Evolutionary conservation across 139 green algal genomes (phyloP).

Genomic region (Chlorella ohadii): DNA sequence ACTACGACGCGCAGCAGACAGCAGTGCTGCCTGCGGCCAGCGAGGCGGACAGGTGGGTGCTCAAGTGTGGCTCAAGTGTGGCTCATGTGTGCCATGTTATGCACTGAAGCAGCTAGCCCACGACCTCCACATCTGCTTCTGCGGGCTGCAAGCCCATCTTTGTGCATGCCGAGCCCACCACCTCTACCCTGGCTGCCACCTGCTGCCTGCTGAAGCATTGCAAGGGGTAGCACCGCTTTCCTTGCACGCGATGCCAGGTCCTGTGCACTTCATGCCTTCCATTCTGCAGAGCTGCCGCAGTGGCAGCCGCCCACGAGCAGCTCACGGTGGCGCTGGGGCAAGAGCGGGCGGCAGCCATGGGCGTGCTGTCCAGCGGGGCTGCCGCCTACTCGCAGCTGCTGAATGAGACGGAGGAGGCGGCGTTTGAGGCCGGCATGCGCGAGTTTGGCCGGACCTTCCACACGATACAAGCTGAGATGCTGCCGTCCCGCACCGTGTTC

Average conservation of each 20-base stretch:
- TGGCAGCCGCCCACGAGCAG: neutral
- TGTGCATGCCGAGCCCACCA: neutral
- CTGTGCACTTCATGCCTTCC: no score
- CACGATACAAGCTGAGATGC: conserved; percentile 21
- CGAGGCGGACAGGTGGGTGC: neutral
- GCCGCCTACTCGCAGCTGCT: neutral
- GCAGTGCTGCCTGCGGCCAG: neutral
- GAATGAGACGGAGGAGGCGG: conserved; percentile 30
- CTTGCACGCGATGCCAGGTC: no score
- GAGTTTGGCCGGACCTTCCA: conserved; percentile 40
- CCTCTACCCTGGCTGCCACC: neutral
- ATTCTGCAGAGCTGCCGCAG: neutral
- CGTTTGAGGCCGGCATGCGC: conserved; percentile 34
- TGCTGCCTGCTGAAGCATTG: no score
- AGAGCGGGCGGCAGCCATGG: conserved; percentile 6
- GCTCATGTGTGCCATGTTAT: no score
- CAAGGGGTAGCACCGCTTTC: no score
- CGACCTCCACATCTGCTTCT: neutral
- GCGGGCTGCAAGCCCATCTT: no score
- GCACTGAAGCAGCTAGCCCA: neutral
- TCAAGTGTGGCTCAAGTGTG: neutral
- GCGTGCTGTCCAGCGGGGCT: conserved; percentile 35
- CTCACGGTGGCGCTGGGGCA: conserved; percentile 6
- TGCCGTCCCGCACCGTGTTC: conserved; percentile 17
- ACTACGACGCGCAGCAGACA: neutral